Evolutionary conservation across 306 rosid species (phyloP), one percentile per base, ranked within the genome.

Genomic region (Pyrus pyrifolia): DNA sequence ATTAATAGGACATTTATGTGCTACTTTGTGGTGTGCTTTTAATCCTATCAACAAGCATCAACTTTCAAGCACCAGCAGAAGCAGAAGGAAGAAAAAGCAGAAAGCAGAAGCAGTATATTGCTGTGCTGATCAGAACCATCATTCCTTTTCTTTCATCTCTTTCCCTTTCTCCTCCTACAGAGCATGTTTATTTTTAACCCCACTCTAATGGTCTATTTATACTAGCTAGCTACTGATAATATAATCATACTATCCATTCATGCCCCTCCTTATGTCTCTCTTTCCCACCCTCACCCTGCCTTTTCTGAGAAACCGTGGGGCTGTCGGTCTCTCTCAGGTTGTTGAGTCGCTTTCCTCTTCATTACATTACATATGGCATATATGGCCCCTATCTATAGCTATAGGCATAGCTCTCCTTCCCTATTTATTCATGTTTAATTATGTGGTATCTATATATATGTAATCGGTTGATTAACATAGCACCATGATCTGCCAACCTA

Each of bases 291-390:
- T 29, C 14, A 22, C 35, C 21, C 77, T 74, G 45, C 21, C 17
- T 65, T n/a, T 65, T 64, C 71, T 63, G 71, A 64, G 62, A 75
- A 75, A 75, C 79, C 79, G 72, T 75, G 78, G 68, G 79, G 11
- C 63, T 75, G 52, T 31, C 64, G 51, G 70, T 18, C 21, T 21
- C 38, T 49, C 22, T 1, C 23, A 25, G 22, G 22, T 60, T 46
- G 73, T 69, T 27, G 3, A 46, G 59, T 69, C 73, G 73, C 35
- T 69, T 45, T 69, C 73, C 59, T 23, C 40, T 69, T 49, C 59
- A 23, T 27, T 27, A 29, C 44, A 30, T n/a, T 40, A 65, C 62
- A 75, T 19, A 61, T 49, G 70, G 31, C 61, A 46, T 35, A 35
- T 35, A 38, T 30, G 29, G 35, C 49, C 42, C 75, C 59, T 70